Evolutionary conservation across 1,139 yeast species (phyloP).

Genomic region (Cylindricascospora bacillispora): DNA sequence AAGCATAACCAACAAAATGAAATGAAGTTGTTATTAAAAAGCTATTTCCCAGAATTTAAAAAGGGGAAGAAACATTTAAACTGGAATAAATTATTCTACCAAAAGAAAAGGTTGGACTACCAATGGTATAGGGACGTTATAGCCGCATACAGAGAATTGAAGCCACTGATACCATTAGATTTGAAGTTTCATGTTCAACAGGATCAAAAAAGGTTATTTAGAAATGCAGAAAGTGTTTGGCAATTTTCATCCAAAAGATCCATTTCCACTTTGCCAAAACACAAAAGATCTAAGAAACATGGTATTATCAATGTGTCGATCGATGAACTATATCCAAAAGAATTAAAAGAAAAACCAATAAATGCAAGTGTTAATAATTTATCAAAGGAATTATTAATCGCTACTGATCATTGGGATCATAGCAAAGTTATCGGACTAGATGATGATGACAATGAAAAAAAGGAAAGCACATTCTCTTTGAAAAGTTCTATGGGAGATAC

Average conservation of each 20-base stretch:
- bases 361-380: slow-evolving; percentile 12
- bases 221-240: slow-evolving; percentile 11
- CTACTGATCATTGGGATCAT: slow-evolving; percentile 81
- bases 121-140: slow-evolving; percentile 19
- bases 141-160: slow-evolving; percentile 7
- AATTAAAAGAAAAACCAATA: slow-evolving; percentile 19
- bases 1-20: slow-evolving; percentile 12
- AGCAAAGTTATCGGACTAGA: slow-evolving; percentile 40
- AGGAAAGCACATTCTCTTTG: slow-evolving; percentile 2
- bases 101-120: slow-evolving; percentile 16
- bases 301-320: slow-evolving; percentile 15
- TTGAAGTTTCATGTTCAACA: slow-evolving; percentile 24
- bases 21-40: slow-evolving; percentile 16
- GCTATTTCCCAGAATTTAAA: slow-evolving; percentile 23
- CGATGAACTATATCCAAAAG: slow-evolving; percentile 24
- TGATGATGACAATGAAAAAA: slow-evolving; percentile 26
- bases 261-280: slow-evolving; percentile 1
- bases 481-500: slow-evolving; percentile 1
- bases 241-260: slow-evolving; percentile 6
- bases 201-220: slow-evolving; percentile 22
- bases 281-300: slow-evolving; percentile 8
- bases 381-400: slow-evolving; percentile 50
- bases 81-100: slow-evolving; percentile 23
- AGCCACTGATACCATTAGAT: slow-evolving; percentile 20
- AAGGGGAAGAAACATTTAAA: slow-evolving; percentile 22